Evolutionary conservation across 1,284 basidiomycete species (phyloP), one percentile per base, ranked within the genome.

Genomic region (Boletus mariae): DNA sequence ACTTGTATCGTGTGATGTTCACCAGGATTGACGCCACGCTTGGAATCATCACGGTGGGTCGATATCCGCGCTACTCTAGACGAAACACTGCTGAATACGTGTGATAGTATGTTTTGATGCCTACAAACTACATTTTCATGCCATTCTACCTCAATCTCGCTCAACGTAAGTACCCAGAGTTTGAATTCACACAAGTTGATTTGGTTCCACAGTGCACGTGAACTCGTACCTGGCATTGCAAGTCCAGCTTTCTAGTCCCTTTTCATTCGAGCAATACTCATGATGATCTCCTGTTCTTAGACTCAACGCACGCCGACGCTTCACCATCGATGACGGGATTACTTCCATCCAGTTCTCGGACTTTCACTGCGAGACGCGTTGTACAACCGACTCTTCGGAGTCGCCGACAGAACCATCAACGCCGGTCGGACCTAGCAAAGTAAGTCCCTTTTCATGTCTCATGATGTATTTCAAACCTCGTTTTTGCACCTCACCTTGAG

Each of bases 11-110:
- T 4, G 15, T 10, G 6, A n/a, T 2, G 8, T 44, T 17, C 2
- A 35, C 28, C 41, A 82, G 80, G 4, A 52, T 80, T 13, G 73
- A 79, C 54, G 75, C 79, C 7, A 65, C 69, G 3, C 57, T 77
- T 29, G 77, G 75, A 15, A 67, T 77, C 61, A 69, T 80, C 42
- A 59, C 73, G 11, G 71, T 71, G 46, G 43, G 69, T 53, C 7
- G 13, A 40, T 17, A 12, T 23, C 9, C 41, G 3, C 23, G 20
- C 34, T 25, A 11, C 25, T 7, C 12, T 28, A 25, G 23, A 42
- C 11, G 28, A 20, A 37, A 41, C 15, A 5, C 40, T 17, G 2
- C 17, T 60, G 20, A 64, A 34, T 8, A 20, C 20, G 0, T 20
- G 20, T n/a, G 28, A 46, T 31, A 61, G 60, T 61, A 51, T 28